phyloP scores from a whole-genome alignment of 2,329 filamentous ascomycete genomes.

The Didymella exigua region DNA sequence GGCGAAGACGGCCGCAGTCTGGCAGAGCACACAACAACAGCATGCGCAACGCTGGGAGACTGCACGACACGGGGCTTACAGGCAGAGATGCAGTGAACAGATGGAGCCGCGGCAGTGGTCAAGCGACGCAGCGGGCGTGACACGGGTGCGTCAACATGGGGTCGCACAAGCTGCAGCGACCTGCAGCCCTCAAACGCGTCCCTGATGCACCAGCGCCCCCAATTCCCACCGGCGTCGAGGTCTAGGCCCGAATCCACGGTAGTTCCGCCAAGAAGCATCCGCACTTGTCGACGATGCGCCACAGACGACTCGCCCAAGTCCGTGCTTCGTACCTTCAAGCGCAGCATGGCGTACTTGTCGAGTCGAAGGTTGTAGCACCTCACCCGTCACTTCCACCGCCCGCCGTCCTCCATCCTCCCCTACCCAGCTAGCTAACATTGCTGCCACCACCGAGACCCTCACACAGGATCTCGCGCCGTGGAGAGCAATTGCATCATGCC shows the following conservation, averaged over 20 bases:
- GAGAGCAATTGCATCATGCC: constrained; percentile 28
- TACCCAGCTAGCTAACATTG: neutral
- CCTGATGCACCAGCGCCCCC: constrained; percentile 2
- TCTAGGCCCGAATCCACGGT: constrained; percentile 14
- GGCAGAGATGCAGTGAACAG: neutral
- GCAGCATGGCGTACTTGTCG: constrained; percentile 15
- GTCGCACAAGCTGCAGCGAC: neutral
- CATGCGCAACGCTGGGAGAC: neutral
- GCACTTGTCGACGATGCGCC: constrained; percentile 13
- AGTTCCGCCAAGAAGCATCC: constrained; percentile 8
- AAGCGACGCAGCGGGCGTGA: constrained; percentile 3
- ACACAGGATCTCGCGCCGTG: constrained; percentile 11
- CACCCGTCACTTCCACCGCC: neutral
- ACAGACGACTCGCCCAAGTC: constrained; percentile 14
- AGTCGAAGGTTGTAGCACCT: constrained; percentile 11
- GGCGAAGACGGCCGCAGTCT: neutral
- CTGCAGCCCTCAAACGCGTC: constrained; percentile 16
- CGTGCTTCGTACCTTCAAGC: constrained; percentile 7
- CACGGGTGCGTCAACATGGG: constrained; percentile 5
- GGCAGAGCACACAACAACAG: neutral
- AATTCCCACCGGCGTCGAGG: neutral
- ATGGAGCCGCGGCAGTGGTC: constrained; percentile 1
- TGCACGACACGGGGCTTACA: neutral
- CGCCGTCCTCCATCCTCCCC: constrained; percentile 2
- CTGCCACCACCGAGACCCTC: constrained; percentile 17